These are phyloP conservation scores for Colletotrichum sansevieriae DNA, from an alignment of 2,329 filamentous ascomycete species.

Conservation along the genomic window DNA sequence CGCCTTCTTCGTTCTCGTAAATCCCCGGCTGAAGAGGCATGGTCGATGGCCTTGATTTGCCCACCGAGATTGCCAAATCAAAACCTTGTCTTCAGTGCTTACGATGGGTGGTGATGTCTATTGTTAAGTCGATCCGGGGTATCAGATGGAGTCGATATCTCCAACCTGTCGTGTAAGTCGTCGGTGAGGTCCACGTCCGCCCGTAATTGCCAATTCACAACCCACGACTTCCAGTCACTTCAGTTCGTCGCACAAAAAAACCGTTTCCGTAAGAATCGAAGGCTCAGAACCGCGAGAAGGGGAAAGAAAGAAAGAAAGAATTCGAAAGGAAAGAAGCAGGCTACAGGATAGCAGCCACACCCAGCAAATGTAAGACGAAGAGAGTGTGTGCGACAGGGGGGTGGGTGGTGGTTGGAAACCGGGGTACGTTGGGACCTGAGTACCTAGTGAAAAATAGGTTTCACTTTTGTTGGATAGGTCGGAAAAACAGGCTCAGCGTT, in stretches of 20 bases:
- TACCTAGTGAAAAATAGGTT: constrained; percentile 21
- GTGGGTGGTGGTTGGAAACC: neutral
- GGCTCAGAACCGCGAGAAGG: neutral
- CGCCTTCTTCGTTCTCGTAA: constrained; percentile 16
- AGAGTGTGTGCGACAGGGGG: constrained; percentile 8
- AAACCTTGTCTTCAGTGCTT: neutral
- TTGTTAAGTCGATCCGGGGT: neutral
- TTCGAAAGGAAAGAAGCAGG: constrained; percentile 2
- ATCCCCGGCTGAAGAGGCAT: constrained; percentile 6
- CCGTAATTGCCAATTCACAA: neutral
- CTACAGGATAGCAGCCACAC: constrained; percentile 5
- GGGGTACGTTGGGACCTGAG: constrained; percentile 11
- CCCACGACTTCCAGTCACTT: neutral
- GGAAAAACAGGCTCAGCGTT: constrained; percentile 9
- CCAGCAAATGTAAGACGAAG: constrained; percentile 21
- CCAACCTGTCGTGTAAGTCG: constrained; percentile 12
- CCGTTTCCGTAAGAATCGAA: neutral
- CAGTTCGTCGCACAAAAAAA: constrained; percentile 1
- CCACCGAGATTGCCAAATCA: neutral
- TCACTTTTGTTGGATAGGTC: constrained; percentile 32
- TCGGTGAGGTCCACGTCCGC: constrained; percentile 8
- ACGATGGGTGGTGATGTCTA: neutral
- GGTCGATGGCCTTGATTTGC: no score
- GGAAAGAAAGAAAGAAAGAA: neutral
- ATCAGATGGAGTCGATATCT: neutral